Base-by-base conservation (phyloP, 306 rosid species). In the Acacia crassicarpa region DNA sequence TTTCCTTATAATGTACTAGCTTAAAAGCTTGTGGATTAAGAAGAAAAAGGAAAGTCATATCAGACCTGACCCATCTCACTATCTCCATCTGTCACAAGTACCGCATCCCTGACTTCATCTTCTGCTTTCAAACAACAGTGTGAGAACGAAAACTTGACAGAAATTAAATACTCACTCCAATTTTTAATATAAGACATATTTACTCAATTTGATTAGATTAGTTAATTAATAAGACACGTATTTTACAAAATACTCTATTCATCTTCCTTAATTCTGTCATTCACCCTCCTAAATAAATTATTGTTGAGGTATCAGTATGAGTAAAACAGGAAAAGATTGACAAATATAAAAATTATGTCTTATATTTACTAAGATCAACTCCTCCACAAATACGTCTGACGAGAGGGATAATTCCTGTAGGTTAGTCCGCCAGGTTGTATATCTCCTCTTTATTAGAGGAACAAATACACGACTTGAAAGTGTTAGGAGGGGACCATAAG, bases 31-130 rank as follows among this genome's bases (percentile, higher is more conserved):
- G 63, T 78, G 23, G 51, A 68, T 20, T 56, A 38, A 59, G 76
- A 51, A 62, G 32, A 32, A 56, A 56, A 56, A 41, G 63, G 22
- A 70, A 79, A 82, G 45, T 81, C 67, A 51, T 82, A 78, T 81
- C 89, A 85, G 85, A 95, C 99, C 99, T 95, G 98, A 80, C 97
- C 99, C 80, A 91, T 89, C 77, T 93, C 98, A 67, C 96, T 89
- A 82, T 95, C 99, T 80, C 99, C 99, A 58, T 91, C 94, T 35
- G 93, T 89, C 73, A 95, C 98, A 32, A 93, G 80, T 69, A 95
- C 92, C 74, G 96, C 93, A 81, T 95, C 98, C 83, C 92, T 91
- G 46, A 82, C 75, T 81, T 88, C 90, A 77, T 87, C 92, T 81
- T 84, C 90, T 85, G 90, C 89, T 82, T 86, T 77, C 70, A 83